Base-by-base conservation (phyloP, 805 yeast species). In the Wickerhamiella musiphila region DNA sequence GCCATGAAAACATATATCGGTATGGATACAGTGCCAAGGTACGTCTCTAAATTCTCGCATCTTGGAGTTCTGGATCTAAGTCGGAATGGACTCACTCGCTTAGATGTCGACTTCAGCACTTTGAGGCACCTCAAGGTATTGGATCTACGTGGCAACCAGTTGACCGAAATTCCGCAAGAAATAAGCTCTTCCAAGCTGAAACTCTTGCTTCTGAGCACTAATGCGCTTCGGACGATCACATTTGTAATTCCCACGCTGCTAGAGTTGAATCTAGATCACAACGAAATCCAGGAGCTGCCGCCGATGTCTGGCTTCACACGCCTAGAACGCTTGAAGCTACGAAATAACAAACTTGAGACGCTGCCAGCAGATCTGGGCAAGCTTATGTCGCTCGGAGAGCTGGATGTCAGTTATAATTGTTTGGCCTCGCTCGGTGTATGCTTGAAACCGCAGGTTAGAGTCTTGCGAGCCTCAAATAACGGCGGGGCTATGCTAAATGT, bases 81-180 rank as follows among this genome's bases (percentile, higher is more conserved):
- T 37, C 73, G 79, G 48, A 84, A 84, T 49, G 76, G 77, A 43
- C 56, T 83, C 36, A 61, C 64, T 1, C 49, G 51, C 5, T 54
- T 84, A 9, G 32, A 31, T 3, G 35, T 33, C 4, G 70, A 35
- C 59, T 79, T 39, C 58, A 71, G 20, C 54, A 61, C 47, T 52
- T 77, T 50, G 48, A 58, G 29, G 2, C 54, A 58, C 28, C 57
- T 77, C 39, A 64, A 66, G 35, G 52, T 65, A 5, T 56, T 90
- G 41, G 81, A 90, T 48, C 54, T 90, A 28, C 70, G 93, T 2
- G 83, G 94, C 3, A 90, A 92, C 49, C 60, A 66, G 25, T 58
- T 78, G 41, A 60, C 57, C 16, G 48, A 40, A 7, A 65, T 73
- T 31, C 83, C 83, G 0, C 61, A 33, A 6, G 12, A 34, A 8